Evolutionary conservation across 192 early-diverging fungal species (phyloP), one percentile per base, ranked within the genome.

Genomic region (Pilaira anomala): DNA sequence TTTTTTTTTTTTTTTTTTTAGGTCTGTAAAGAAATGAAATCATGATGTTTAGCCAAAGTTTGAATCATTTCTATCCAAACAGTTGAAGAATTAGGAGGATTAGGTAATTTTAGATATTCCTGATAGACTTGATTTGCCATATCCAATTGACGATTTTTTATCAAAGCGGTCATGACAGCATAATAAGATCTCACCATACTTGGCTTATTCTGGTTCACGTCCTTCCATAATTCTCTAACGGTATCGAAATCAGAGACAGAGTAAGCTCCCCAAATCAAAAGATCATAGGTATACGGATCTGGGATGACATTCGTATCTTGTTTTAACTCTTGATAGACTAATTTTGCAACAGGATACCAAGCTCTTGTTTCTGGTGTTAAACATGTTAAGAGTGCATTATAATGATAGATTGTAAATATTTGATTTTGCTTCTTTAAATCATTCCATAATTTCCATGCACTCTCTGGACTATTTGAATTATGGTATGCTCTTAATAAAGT

Each of bases 191-290:
- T 48, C 1, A 63, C 36, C 1, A 63, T 13, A 7, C 7, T 28
- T 13, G 8, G 36, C 1, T 7, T 44, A 6, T 22, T 52, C 29
- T 14, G 48, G 1, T 9, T 11, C 6, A 40, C 36, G 8, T 29
- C 7, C 16, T 26, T 63, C 62, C 33, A 51, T 41, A 49, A 11
- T 9, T 40, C 21, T 16, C 33, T 36, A 21, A 40, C 26, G 14
- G 18, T 63, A 21, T 63, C 62, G 36, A 51, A 48, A 57, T 69
- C 67, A 21, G 16, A 39, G 4, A 28, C 18, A 0, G 25, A 8
- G n/a, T 26, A 50, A 2, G 67, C 42, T 19, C 49, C 60, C 33
- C 50, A 40, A 11, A 69, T 54, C 67, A 69, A 62, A 6, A 63
- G 22, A 56, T 63, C 58, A 30, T 55, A 49, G 0, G 67, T 69